Percentiles rank a stretch among this genome's conserved stretches.
phyloP scores from a whole-genome alignment of 768 basidiomycete species.

The Leccinellum albellum region DNA sequence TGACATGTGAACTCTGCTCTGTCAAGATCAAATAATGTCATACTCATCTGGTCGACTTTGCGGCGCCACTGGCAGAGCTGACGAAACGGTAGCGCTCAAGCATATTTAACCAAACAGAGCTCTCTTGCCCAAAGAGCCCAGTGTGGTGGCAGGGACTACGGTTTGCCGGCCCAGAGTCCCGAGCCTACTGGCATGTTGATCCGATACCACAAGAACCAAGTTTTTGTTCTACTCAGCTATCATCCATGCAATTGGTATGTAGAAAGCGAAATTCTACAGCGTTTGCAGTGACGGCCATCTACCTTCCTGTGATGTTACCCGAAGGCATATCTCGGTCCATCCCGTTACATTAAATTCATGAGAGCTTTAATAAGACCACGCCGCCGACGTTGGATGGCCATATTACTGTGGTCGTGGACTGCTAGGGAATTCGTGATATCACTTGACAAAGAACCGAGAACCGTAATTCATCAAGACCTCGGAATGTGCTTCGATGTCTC shows the following conservation, averaged over 20 bases:
- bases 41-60: background rate
- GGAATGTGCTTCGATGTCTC: slow-evolving; percentile 37
- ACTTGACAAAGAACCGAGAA: slow-evolving; percentile 38
- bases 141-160: background rate
- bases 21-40: background rate
- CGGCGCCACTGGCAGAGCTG: background rate
- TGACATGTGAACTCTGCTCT: background rate
- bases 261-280: too few relatives aligned
- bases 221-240: background rate
- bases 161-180: background rate
- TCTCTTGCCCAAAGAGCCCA: background rate
- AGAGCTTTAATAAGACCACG: slow-evolving; percentile 7
- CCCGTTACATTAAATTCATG: background rate
- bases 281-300: too few relatives aligned
- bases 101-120: slow-evolving; percentile 2
- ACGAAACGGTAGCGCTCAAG: background rate
- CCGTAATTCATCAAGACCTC: slow-evolving; percentile 64
- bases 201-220: background rate
- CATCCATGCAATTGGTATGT: background rate
- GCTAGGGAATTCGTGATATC: background rate
- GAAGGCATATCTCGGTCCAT: background rate
- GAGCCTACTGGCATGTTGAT: background rate
- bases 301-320: background rate
- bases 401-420: too few relatives aligned
- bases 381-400: background rate